Evolutionary conservation across 139 green algal genomes (phyloP).

Genomic region (Volvox reticuliferus): DNA sequence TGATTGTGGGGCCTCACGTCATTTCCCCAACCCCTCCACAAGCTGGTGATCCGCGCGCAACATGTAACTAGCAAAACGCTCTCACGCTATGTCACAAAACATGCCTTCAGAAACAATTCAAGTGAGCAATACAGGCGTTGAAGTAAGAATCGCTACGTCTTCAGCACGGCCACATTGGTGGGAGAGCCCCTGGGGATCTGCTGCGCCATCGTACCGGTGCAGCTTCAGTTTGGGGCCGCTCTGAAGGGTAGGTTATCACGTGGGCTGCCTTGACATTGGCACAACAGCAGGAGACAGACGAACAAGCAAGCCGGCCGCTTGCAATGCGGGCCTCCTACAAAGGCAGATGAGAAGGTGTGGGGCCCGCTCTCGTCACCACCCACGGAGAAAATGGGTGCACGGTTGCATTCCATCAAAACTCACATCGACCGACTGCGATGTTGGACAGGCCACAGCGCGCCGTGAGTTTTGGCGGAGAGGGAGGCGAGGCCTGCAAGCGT

Average conservation of each 20-base stretch:
- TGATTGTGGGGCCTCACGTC: too few species aligned
- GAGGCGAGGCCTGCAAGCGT: slow-evolving; percentile 14
- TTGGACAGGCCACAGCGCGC: neutral
- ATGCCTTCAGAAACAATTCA: too few species aligned
- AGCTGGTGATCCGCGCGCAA: too few species aligned
- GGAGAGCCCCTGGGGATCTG: too few species aligned
- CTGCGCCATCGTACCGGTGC: neutral
- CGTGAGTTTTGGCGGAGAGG: neutral
- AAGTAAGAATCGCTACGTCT: too few species aligned
- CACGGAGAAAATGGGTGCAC: neutral
- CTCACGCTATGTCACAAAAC: too few species aligned
- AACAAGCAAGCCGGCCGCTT: neutral
- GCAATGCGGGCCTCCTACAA: slow-evolving; percentile 4
- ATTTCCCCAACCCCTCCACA: too few species aligned
- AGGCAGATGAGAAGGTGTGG: neutral
- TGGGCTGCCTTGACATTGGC: neutral
- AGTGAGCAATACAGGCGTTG: too few species aligned
- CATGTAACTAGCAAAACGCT: too few species aligned
- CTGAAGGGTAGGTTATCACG: neutral
- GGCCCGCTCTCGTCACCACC: neutral
- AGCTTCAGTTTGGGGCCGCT: neutral
- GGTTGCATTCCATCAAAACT: neutral
- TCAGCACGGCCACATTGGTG: too few species aligned
- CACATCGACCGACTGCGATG: neutral
- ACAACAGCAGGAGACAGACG: slow-evolving; percentile 2